Conservation (phyloP, 345 rosid species). For the Microcos paniculata region DNA sequence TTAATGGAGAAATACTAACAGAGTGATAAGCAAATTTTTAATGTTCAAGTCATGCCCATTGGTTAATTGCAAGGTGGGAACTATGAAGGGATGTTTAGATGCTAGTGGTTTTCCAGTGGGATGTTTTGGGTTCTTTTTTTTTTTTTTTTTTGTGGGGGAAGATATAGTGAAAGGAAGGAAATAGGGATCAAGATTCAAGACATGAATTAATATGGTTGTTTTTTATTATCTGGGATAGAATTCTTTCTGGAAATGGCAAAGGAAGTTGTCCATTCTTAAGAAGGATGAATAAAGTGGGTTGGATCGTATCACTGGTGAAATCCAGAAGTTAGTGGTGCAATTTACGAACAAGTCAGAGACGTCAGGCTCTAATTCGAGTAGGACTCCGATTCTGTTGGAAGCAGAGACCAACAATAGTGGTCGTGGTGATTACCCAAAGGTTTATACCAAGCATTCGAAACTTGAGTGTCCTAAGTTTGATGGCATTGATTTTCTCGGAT, state of each 20-base stretch:
- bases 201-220: neutral
- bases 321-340: too few species aligned
- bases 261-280: neutral
- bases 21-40: too few species aligned
- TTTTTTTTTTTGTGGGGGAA: neutral
- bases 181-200: neutral
- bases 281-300: neutral
- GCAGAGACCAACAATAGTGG: too few species aligned
- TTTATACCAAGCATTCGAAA: too few species aligned
- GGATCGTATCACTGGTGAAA: too few species aligned
- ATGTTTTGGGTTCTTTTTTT: neutral
- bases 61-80: constrained; percentile 2
- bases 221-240: neutral
- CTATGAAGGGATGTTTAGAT: constrained; percentile 4
- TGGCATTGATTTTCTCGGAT: too few species aligned
- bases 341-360: too few species aligned
- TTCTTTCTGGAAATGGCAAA: constrained; percentile 1
- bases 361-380: too few species aligned
- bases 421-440: too few species aligned
- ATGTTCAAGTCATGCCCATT: constrained; percentile 6
- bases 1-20: too few species aligned
- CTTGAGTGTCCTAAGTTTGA: too few species aligned
- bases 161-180: neutral
- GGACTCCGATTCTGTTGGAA: too few species aligned
- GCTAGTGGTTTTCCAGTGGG: neutral